Evolutionary conservation across 257 asterid species (phyloP), one percentile per base, ranked within the genome.

Genomic region (Apocynum venetum): DNA sequence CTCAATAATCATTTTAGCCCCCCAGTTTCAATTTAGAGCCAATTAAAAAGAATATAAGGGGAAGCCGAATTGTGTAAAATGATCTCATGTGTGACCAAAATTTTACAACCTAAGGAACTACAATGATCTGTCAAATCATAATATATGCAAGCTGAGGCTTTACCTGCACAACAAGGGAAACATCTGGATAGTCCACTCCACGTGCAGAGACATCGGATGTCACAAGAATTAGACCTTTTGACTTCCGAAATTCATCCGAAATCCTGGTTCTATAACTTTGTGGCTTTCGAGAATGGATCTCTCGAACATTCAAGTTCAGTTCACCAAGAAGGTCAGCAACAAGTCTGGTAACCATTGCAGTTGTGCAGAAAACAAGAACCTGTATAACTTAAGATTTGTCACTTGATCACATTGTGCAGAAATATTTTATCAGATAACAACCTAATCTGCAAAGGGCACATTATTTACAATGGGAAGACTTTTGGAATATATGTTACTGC

Each of bases 151-250:
- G 78, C 46, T 57, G 40, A 81, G 71, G 61, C 61, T 41, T 68
- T 85, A 92, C 98, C 97, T 96, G 99, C 66, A 96, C 57, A 63
- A 96, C 98, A 51, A 96, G 96, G 78, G 95, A 85, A 59, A 93
- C 98, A 57, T 96, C 97, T 8, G 99, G 99, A 84, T 96, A 96
- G 86, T 96, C 98, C 14, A 96, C 99, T 66, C 98, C 98, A 65
- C 99, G 98, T 14, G 99, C 99, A 85, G 99, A 93, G 56, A 93
- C 99, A 67, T 96, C 99, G 44, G 98, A 96, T 13, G 99, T 93
- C 56, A 93, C 99, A 10, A 93, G 97, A 84, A 93, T 93, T 64
- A 96, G 97, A 74, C 98, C 98, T 67, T 88, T 93, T 36, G 98
- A 96, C 83, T 96, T 91, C 83, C 98, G 89, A 67, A 96, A 93